Evolutionary conservation across 768 basidiomycete genomes (phyloP).

Genomic region (Pleurotus giganteus): DNA sequence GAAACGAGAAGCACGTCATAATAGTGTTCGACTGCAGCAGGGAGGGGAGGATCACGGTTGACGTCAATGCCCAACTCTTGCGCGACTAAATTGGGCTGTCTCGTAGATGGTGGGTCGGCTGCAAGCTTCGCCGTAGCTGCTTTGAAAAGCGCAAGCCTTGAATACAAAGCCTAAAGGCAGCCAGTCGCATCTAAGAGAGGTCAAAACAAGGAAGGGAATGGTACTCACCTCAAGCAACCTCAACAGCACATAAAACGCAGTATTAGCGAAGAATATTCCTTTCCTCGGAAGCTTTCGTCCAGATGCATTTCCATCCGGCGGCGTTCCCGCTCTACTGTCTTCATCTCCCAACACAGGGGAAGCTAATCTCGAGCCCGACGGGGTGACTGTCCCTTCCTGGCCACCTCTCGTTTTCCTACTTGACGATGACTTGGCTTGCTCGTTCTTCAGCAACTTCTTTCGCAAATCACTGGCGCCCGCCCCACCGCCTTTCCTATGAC

Average conservation of each 20-base stretch:
- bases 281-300: conserved; percentile 29
- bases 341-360: conserved; percentile 58
- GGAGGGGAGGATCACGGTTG: conserved; percentile 20
- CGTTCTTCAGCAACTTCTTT: conserved; percentile 79
- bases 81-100: conserved; percentile 19
- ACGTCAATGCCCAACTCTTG: conserved; percentile 28
- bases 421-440: conserved; percentile 75
- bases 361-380: conserved; percentile 55
- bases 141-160: conserved; percentile 80
- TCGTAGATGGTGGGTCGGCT: conserved; percentile 18
- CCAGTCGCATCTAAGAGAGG: conserved; percentile 8
- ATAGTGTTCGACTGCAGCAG: conserved; percentile 57
- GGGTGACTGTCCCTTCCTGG: conserved; percentile 39
- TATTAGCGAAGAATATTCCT: conserved; percentile 85
- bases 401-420: conserved; percentile 52
- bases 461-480: conserved; percentile 60
- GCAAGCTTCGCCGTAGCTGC: conserved; percentile 51
- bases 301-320: neutral
- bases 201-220: conserved; percentile 1
- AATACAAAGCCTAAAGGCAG: conserved; percentile 76
- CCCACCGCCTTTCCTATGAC: conserved; percentile 19
- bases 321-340: conserved; percentile 14
- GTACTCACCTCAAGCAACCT: conserved; percentile 79
- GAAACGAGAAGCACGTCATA: conserved; percentile 84
- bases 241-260: conserved; percentile 81